Conservation (phyloP, 2,329 filamentous ascomycete genomes). For the Monosporascus cannonballus region DNA sequence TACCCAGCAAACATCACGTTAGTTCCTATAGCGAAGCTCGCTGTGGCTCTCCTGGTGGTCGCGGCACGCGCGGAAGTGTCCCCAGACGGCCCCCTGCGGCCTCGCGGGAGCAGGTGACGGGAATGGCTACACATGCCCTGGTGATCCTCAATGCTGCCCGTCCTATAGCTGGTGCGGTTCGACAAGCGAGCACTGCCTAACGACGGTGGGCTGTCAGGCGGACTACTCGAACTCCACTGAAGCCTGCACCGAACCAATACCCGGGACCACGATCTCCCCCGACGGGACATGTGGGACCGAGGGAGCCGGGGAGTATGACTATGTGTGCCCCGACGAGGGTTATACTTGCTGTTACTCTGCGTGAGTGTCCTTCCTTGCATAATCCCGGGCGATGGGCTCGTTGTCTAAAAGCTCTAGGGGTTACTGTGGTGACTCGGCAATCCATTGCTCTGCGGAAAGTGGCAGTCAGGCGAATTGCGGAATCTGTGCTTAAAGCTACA, state of each 20-base stretch:
- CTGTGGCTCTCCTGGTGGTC: too few species aligned
- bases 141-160: conserved; percentile 22
- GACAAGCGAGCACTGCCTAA: conserved; percentile 22
- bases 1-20: too few species aligned
- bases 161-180: conserved; percentile 24
- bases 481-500: background rate
- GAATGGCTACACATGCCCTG: conserved; percentile 24
- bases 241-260: conserved; percentile 20
- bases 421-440: conserved; percentile 24
- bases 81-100: conserved; percentile 26
- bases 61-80: conserved; percentile 14
- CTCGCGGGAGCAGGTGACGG: conserved; percentile 14
- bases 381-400: background rate
- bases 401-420: conserved; percentile 12
- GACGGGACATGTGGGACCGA: conserved; percentile 25
- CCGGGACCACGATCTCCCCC: conserved; percentile 20
- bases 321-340: conserved; percentile 19
- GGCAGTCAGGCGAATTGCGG: conserved; percentile 25
- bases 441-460: conserved; percentile 18
- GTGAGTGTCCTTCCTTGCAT: conserved; percentile 14
- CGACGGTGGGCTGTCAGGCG: conserved; percentile 22
- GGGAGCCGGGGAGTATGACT: conserved; percentile 21
- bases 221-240: conserved; percentile 21
- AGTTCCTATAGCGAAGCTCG: too few species aligned
- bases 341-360: conserved; percentile 22